Evolutionary conservation across 2,329 filamentous ascomycete species (phyloP), one percentile per base, ranked within the genome.

Genomic region (Amauroascus verrucosus): DNA sequence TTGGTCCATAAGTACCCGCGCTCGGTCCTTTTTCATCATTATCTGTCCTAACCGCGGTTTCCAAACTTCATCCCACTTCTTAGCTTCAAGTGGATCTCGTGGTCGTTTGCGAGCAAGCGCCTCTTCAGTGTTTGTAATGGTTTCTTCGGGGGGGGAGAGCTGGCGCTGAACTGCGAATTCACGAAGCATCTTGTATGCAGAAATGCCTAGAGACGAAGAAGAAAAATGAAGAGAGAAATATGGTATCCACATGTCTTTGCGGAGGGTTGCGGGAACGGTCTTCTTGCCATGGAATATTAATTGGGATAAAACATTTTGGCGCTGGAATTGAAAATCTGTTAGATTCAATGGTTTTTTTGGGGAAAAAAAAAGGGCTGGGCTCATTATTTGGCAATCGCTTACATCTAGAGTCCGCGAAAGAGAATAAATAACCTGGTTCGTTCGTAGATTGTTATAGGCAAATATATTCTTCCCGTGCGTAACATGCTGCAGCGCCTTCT

Each of bases 341-440:
- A 20, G 32, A 32, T 24, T 50, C 53, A n/a, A 33, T 37, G 7
- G 44, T 51, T 24, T 6, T 26, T 22, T n/a, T n/a, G n/a, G n/a
- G 41, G 14, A 18, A n/a, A 14, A 35, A n/a, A 5, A 43, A 14
- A 14, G 5, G 16, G 6, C 22, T 44, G 30, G 18, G 2, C 24
- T 8, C 6, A 22, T 6, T 32, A 9, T 32, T n/a, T 24, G 18
- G 7, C 14, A 22, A 9, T 7, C 18, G 54, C 72, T 59, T 69
- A 82, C 80, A 58, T 81, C 72, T 44, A 83, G 64, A 50, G 74
- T 71, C 50, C 77, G 74, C 38, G 74, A 75, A 58, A 84, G 67
- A 20, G 81, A 83, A 67, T 84, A 84, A 52, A 84, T 70, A 58
- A 83, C 77, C 67, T 84, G 81, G 55, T 82, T 81, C 33, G 81